Evolutionary conservation across 2,329 filamentous ascomycete species (phyloP).

Genomic region (Gaeumannomyces tritici): DNA sequence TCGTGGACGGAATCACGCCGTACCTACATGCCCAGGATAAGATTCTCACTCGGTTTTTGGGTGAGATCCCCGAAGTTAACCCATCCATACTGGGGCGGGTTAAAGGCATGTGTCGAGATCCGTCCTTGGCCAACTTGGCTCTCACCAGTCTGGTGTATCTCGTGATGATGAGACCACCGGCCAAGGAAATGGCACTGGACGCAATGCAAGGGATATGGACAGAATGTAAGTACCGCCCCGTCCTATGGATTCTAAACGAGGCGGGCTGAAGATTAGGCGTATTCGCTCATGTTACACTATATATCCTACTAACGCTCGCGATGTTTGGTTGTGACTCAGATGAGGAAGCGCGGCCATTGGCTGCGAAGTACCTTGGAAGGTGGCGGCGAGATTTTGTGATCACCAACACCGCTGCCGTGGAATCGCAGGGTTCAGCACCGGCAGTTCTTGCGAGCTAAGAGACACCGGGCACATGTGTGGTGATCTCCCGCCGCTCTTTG

Average conservation of each 20-base stretch:
- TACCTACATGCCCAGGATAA: constrained; percentile 91
- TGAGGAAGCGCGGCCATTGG: constrained; percentile 53
- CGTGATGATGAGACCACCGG: constrained; percentile 58
- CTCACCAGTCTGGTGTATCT: constrained; percentile 57
- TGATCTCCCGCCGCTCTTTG: too few relatives aligned
- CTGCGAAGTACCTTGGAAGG: constrained; percentile 51
- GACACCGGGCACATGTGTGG: neutral
- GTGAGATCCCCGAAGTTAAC: constrained; percentile 79
- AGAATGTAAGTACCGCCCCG: constrained; percentile 41
- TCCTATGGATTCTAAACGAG: neutral
- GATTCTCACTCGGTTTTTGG: constrained; percentile 79
- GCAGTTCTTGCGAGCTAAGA: constrained; percentile 1
- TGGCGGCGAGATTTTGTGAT: constrained; percentile 48
- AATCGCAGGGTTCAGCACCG: neutral
- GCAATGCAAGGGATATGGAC: constrained; percentile 58
- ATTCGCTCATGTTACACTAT: neutral
- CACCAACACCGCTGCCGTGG: constrained; percentile 12
- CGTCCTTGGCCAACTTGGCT: constrained; percentile 52
- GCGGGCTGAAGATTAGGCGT: too few relatives aligned
- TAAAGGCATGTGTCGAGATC: constrained; percentile 55
- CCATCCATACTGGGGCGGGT: constrained; percentile 63
- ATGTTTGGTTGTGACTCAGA: constrained; percentile 23
- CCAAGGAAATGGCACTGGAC: constrained; percentile 52
- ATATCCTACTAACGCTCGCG: neutral
- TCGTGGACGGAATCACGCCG: constrained; percentile 82